Base-by-base conservation (phyloP, 2,329 filamentous ascomycete species). In the Phoma sp. region DNA sequence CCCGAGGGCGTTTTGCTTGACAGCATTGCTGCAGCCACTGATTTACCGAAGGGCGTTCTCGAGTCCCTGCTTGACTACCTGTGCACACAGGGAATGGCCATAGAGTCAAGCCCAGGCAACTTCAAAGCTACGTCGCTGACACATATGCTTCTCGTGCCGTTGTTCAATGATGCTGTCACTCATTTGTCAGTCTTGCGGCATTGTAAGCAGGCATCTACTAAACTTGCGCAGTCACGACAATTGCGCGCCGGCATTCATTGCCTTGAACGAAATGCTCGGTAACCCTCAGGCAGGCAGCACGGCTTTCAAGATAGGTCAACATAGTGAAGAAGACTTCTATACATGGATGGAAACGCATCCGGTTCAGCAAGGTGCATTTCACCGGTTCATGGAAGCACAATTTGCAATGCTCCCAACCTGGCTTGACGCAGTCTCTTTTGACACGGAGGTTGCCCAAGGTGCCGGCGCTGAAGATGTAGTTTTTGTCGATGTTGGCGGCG, bases 271-370 rank as follows among this genome's bases (percentile, higher is more conserved):
- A 22, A 29, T 37, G 2, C 36, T 55, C 6, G n/a, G 22, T 7
- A 18, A 25, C 13, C 18, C 35, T 6, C 24, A 32, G 13, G 11
- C 6, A 14, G 25, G 27, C 0, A 46, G 25, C 8, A 55, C 52
- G 1, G 47, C 52, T 6, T 49, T 55, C 32, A 25, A 55, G 4
- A 18, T 47, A 3, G 52, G 35, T 1, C 46, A 55, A 3, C 46
- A 46, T 24, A 55, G 30, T 10, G 32, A 46, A 4, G 24, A 50
- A 22, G 47, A 55, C 29, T 49, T 54, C 35, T 49, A 41, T 24
- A 54, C 52, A 6, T 54, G 52, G 46, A 27, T 54, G 36, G 52
- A 49, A 5, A 27, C 45, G 7, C 40, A 54, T 13, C 52, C 52
- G 18, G 14, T 45, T 6, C 52, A 54, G n/a, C 52, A 55, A n/a